A percentile compares a stretch with the other conserved stretches of the same genome.
Evolutionary conservation across 108 stramenopile species (phyloP).

Genomic region (Nitzschia palea): DNA sequence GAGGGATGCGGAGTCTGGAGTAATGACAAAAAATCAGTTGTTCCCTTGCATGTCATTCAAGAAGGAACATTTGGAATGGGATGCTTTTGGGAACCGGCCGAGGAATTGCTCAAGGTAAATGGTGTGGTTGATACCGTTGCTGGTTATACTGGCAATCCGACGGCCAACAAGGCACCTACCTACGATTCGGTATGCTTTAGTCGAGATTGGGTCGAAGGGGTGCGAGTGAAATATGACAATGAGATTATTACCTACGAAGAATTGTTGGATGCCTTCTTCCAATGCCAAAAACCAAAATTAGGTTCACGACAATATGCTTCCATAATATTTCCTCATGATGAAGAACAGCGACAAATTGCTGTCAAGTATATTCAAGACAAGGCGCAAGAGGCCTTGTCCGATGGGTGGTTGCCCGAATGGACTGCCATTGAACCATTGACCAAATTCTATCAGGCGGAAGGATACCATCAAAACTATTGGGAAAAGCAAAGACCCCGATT

Average conservation of each 20-base stretch:
- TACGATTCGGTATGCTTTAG: conserved; percentile 69
- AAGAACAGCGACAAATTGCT: conserved; percentile 35
- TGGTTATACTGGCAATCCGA: conserved; percentile 68
- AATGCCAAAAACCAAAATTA: conserved; percentile 58
- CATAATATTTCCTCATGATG: conserved; percentile 64
- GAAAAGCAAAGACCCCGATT: conserved; percentile 65
- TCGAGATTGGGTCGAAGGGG: conserved; percentile 52
- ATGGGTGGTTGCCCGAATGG: conserved; percentile 40
- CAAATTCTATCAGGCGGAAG: conserved; percentile 69
- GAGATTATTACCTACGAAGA: conserved; percentile 43
- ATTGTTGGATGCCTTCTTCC: conserved; percentile 64
- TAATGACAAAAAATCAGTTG: too few relatives aligned
- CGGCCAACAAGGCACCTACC: conserved; percentile 40
- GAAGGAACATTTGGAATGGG: conserved; percentile 77
- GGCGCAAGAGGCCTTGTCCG: conserved; percentile 16
- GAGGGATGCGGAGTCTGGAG: too few relatives aligned
- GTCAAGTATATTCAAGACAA: conserved; percentile 24
- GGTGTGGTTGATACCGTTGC: conserved; percentile 67
- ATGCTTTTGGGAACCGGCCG: conserved; percentile 83
- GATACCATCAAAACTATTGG: conserved; percentile 86
- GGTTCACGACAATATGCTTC: conserved; percentile 73
- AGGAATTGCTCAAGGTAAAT: conserved; percentile 54
- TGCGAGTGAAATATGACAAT: conserved; percentile 65
- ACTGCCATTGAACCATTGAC: conserved; percentile 58
- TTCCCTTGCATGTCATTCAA: conserved; percentile 27